A percentile compares a stretch with the other conserved stretches of the same genome.
Evolutionary conservation across 768 basidiomycete species (phyloP).

Genomic region (Leccinum imitatum): DNA sequence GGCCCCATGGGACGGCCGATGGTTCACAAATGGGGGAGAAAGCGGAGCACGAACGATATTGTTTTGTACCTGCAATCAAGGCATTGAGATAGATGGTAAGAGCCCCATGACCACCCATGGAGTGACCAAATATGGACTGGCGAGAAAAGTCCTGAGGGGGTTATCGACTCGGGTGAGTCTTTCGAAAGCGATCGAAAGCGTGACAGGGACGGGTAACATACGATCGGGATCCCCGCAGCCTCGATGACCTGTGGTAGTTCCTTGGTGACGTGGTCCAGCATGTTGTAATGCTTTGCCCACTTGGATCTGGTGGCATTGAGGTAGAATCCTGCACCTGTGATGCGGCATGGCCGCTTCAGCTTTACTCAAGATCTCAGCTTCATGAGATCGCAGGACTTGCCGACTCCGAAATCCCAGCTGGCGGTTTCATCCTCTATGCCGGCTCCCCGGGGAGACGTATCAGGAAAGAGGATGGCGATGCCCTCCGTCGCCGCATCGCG

Average conservation of each 20-base stretch:
- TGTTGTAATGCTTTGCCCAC: constrained; percentile 78
- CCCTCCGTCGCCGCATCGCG: constrained; percentile 81
- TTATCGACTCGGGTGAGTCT: neutral
- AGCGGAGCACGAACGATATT: constrained; percentile 85
- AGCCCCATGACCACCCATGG: constrained; percentile 97
- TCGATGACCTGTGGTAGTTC: constrained; percentile 84
- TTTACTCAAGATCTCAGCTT: neutral
- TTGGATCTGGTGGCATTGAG: constrained; percentile 81
- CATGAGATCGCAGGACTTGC: constrained; percentile 33
- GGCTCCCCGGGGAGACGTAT: constrained; percentile 94
- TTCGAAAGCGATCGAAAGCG: neutral
- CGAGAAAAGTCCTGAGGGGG: constrained; percentile 69
- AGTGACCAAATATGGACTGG: constrained; percentile 92
- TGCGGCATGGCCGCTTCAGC: constrained; percentile 2
- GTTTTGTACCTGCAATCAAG: constrained; percentile 46
- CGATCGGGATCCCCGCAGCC: constrained; percentile 73
- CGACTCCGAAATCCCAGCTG: constrained; percentile 90
- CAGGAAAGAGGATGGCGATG: constrained; percentile 88
- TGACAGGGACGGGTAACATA: constrained; percentile 36
- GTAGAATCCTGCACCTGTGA: constrained; percentile 86
- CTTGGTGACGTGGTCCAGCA: constrained; percentile 80
- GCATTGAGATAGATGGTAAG: constrained; percentile 86
- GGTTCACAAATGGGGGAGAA: constrained; percentile 90
- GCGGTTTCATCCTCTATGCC: constrained; percentile 77
- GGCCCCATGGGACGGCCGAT: constrained; percentile 84